Conservation (phyloP, 2,329 filamentous ascomycete species). For the Chaetomium sp. region DNA sequence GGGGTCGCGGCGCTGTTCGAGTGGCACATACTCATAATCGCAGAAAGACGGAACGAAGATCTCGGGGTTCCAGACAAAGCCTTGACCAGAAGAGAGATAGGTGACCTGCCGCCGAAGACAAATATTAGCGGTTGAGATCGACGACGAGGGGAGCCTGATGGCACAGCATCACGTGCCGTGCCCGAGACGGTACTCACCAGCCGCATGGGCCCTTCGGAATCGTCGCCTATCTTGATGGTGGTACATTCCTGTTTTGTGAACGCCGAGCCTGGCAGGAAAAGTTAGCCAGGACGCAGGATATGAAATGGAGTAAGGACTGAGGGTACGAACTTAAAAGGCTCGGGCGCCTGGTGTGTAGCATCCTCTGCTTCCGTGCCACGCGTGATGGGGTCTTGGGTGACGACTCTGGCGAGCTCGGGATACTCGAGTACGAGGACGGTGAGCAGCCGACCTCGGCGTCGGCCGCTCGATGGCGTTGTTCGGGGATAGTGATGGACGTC, state of each 20-base stretch:
- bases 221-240: slow-evolving; percentile 70
- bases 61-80: slow-evolving; percentile 80
- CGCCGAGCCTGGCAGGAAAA: slow-evolving; percentile 51
- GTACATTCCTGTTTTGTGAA: slow-evolving; percentile 69
- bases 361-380: slow-evolving; percentile 36
- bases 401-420: slow-evolving; percentile 41
- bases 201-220: slow-evolving; percentile 61
- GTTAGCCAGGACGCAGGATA: slow-evolving; percentile 25
- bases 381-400: slow-evolving; percentile 29
- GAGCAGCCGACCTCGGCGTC: slow-evolving; percentile 45
- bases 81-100: slow-evolving; percentile 72
- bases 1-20: slow-evolving; percentile 69
- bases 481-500: slow-evolving; percentile 64
- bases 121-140: slow-evolving; percentile 4
- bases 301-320: not conserved
- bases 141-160: not conserved
- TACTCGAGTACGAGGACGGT: slow-evolving; percentile 53
- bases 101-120: slow-evolving; percentile 52
- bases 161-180: slow-evolving; percentile 3
- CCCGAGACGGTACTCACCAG: slow-evolving; percentile 46
- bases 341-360: slow-evolving; percentile 49
- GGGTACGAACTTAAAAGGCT: slow-evolving; percentile 53
- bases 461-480: slow-evolving; percentile 25
- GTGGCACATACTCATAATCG: slow-evolving; percentile 66
- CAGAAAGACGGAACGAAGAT: slow-evolving; percentile 76